Evolutionary conservation across 2,329 filamentous ascomycete genomes (phyloP).

Genomic region (Penicillium corylophilum): DNA sequence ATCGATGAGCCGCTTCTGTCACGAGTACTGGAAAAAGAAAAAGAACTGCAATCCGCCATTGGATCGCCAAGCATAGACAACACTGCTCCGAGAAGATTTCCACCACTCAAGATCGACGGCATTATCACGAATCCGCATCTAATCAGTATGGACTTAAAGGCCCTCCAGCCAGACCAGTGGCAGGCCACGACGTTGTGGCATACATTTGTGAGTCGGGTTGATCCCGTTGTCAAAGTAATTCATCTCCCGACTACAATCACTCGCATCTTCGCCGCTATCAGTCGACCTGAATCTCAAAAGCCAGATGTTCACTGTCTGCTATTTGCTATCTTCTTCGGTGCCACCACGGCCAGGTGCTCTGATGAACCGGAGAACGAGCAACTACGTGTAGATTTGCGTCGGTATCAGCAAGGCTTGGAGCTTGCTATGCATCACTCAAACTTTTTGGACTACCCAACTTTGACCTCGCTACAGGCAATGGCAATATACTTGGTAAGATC

Average conservation of each 20-base stretch:
- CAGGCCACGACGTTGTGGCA: slow-evolving; percentile 31
- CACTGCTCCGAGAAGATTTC: slow-evolving; percentile 3
- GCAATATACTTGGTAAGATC: slow-evolving; percentile 39
- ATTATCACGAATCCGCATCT: slow-evolving; percentile 22
- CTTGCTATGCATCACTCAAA: slow-evolving; percentile 41
- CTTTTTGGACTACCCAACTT: slow-evolving; percentile 44
- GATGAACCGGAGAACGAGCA: slow-evolving; percentile 16
- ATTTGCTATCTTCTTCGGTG: slow-evolving; percentile 30
- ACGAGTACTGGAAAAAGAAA: slow-evolving; percentile 27
- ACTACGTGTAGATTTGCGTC: slow-evolving; percentile 12
- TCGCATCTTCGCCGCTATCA: slow-evolving; percentile 30
- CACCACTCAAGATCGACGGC: slow-evolving; percentile 21
- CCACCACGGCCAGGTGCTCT: slow-evolving; percentile 20
- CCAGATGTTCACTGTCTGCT: slow-evolving; percentile 26
- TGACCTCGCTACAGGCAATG: slow-evolving; percentile 32
- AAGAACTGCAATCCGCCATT: slow-evolving; percentile 26
- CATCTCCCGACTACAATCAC: slow-evolving; percentile 31
- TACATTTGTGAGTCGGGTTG: slow-evolving; percentile 27
- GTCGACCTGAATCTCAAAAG: slow-evolving; percentile 15
- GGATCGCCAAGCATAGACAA: slow-evolving; percentile 10
- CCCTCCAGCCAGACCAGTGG: slow-evolving; percentile 22
- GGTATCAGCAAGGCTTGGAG: slow-evolving; percentile 35
- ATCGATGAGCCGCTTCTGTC: slow-evolving; percentile 31
- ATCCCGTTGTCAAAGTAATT: slow-evolving; percentile 29
- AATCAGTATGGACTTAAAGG: slow-evolving; percentile 9